Conservation (phyloP, 495 filamentous ascomycete species). For the Hypoxylon trugodes region DNA sequence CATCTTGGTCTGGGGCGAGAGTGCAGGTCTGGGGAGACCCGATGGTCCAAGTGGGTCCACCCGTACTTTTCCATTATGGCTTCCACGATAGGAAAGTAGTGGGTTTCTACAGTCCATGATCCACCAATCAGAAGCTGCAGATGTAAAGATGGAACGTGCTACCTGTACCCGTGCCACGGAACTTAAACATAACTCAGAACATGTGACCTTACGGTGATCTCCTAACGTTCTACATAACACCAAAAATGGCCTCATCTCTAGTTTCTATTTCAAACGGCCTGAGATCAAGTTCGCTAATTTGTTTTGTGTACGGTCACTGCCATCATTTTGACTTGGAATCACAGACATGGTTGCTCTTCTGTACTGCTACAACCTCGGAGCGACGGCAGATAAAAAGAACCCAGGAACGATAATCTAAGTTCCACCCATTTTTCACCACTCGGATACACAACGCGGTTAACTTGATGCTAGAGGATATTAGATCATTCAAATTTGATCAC, state of each 20-base stretch:
- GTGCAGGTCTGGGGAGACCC: conserved; percentile 6
- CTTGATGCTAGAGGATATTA: background rate
- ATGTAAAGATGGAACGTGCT: background rate
- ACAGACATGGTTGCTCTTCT: background rate
- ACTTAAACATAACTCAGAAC: no score
- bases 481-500: background rate
- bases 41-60: conserved; percentile 1
- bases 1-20: background rate
- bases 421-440: no score
- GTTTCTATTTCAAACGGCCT: background rate
- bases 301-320: no score
- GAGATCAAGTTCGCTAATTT: background rate
- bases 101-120: background rate
- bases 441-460: no score
- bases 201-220: no score
- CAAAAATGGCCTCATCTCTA: no score
- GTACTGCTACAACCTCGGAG: background rate
- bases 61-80: background rate
- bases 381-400: no score
- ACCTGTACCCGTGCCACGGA: no score
- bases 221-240: no score
- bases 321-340: background rate
- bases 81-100: conserved; percentile 5
- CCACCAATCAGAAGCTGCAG: conserved; percentile 1
- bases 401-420: no score